Percentiles rank a stretch among this genome's conserved stretches.
Evolutionary conservation across 495 filamentous ascomycete species (phyloP).

Genomic region (Lindgomyces ingoldianus): DNA sequence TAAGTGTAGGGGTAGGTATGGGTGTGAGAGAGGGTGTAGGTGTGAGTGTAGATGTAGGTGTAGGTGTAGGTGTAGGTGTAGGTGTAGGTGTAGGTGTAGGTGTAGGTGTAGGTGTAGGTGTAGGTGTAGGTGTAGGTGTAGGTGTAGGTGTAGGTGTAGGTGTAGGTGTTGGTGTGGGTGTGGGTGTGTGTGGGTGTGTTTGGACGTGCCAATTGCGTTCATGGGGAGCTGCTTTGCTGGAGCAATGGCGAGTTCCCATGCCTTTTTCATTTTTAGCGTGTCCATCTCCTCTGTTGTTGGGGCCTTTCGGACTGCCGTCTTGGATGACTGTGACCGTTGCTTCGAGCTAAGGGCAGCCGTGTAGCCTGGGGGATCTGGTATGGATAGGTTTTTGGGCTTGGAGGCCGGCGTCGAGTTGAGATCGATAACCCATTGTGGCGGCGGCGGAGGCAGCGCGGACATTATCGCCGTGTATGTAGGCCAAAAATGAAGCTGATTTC

Average conservation of each 20-base stretch:
- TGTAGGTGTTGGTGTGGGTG: neutral
- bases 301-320: constrained; percentile 51
- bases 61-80: neutral
- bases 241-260: constrained; percentile 95
- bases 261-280: constrained; percentile 94
- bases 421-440: constrained; percentile 79
- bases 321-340: constrained; percentile 39
- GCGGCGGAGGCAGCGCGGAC: constrained; percentile 50
- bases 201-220: constrained; percentile 72
- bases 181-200: neutral
- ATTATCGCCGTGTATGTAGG: neutral
- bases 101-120: too few relatives aligned
- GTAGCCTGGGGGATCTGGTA: constrained; percentile 89
- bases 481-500: neutral
- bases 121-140: too few relatives aligned
- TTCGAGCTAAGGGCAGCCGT: constrained; percentile 55
- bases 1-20: neutral
- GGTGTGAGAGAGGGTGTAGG: neutral
- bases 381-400: constrained; percentile 59
- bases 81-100: neutral
- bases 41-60: neutral
- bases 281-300: constrained; percentile 82
- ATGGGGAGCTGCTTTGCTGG: constrained; percentile 94
- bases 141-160: too few relatives aligned
- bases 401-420: constrained; percentile 66